Evolutionary conservation across 2,329 filamentous ascomycete genomes (phyloP), one percentile per base, ranked within the genome.

Genomic region (Cladosporium phlei): DNA sequence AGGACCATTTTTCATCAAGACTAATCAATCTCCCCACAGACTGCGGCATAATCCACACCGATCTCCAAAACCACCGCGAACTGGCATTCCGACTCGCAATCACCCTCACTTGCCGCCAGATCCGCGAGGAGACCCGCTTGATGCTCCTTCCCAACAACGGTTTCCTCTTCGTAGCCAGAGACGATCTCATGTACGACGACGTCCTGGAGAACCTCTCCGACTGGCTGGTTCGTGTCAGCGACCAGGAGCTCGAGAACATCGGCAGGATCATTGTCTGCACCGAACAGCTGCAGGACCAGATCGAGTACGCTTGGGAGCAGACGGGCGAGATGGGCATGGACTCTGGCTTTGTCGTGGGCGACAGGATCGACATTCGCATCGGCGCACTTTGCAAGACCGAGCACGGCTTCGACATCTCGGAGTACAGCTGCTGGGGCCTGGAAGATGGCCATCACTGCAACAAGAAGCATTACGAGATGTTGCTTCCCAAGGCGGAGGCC

Each of bases 21-120:
- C 28, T 20, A 24, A 39, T 25, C 19, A 20, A 12, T 5, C 16
- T 17, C 22, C 14, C 30, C 6, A 25, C 32, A 45, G 42, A 45
- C n/a, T 8, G 8, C 42, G 17, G 10, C 17, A n/a, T 16, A 9
- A 45, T 45, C 32, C 30, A 37, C 32, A 29, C 37, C 19, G 22
- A 34, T 32, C 42, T 19, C 32, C 14, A n/a, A 10, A 5, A 11
- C 22, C 12, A n/a, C 21, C 29, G 29, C 49, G 34, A 38, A 32
- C 37, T 34, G 34, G 14, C 47, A 39, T 14, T 20, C 14, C 48
- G 32, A 16, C 55, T 59, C 22, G n/a, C 27, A 37, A 9, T 56
- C 28, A 54, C 58, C n/a, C 50, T 22, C 5, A 55, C 55, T 20
- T 60, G 56, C 49, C 47, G 43, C 19, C 56, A 60, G 38, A 57